Evolutionary conservation across 1,284 basidiomycete species (phyloP), one percentile per base, ranked within the genome.

Genomic region (Ustilago sp.): DNA sequence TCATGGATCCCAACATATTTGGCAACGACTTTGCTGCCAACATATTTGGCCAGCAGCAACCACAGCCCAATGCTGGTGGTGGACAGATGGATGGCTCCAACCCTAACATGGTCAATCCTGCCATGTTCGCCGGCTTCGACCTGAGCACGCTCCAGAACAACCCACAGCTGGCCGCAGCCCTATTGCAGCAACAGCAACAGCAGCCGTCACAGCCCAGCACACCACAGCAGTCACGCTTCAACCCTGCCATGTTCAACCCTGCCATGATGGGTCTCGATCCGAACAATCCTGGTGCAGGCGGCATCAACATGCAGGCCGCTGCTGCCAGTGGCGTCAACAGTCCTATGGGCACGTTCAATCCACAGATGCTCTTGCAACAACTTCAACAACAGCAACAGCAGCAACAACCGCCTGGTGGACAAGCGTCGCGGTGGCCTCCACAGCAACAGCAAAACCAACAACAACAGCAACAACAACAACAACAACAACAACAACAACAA

Each of bases 1-100:
- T 62, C 69, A 77, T 77, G 74, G 66, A 77, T 59, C 74, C 74
- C 60, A 69, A 72, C 74, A 68, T 77, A 69, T 77, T 77, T 56
- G 69, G 74, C 69, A 77, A 72, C 63, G 63, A 69, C 53, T 72
- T 72, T 69, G 74, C 74, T 60, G 69, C 59, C 47, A 48, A 48
- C 66, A 72, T 76, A 68, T 76, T 76, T 28, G 74, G 74, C 50
- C 63, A 70, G 52, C 66, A 69, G 58, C 72, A 74, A 57, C 70
- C 57, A 31, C 70, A 67, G 48, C 53, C 39, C 12, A 43, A 12
- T 11, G 63, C 12, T 43, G 74, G 51, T 54, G 64, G 64, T 36
- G 74, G 41, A 34, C 55, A 63, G 60, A 68, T 75, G 61, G 68
- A 75, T 47, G 58, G 17, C 17, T 60, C 58, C 66, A 77, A 77